Evolutionary conservation across 1,284 basidiomycete species (phyloP), one percentile per base, ranked within the genome.

Genomic region (Pseudozyma sp.): DNA sequence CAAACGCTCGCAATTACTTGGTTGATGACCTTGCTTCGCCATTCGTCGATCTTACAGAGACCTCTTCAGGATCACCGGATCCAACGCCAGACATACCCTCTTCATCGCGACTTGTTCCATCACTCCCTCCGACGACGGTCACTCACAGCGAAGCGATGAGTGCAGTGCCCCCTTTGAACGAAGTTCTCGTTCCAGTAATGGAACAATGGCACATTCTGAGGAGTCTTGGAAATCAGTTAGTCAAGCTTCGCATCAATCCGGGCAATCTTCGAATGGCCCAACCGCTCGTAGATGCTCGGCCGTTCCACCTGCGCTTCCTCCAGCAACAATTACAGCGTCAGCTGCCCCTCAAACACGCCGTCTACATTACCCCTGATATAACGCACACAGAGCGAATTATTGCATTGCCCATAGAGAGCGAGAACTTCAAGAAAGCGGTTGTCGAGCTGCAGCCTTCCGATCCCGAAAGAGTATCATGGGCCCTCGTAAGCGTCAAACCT

Each of bases 361-460:
- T 67, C n/a, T 45, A 24, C 10, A 2, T 67, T 0, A 37, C 39
- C 1, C 48, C 54, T 5, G 47, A 47, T 2, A 5, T 16, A 8
- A 50, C 49, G 29, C 45, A 55, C 45, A 14, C 19, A 8, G 57
- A 34, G 2, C 43, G 50, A 11, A 31, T 61, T 9, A 44, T 48
- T 45, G 65, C 65, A 6, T 9, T 60, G 0, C 65, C 58, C 5
- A 67, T 61, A 11, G 34, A 31, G n/a, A 35, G 39, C 19, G 51
- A 66, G 5, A 5, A 0, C 7, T 55, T 58, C n/a, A 54, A 43
- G 24, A 16, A 39, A 8, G 29, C 44, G 4, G 9, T 67, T 11
- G 16, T 52, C 7, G 54, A 39, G 1, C 2, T 14, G 7, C 17
- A 39, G 11, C 4, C 7, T 6, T 13, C 5, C 5, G 14, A 42